Conservation (phyloP, 169 alveolate genomes). For the Plasmodium chabaudi region DNA sequence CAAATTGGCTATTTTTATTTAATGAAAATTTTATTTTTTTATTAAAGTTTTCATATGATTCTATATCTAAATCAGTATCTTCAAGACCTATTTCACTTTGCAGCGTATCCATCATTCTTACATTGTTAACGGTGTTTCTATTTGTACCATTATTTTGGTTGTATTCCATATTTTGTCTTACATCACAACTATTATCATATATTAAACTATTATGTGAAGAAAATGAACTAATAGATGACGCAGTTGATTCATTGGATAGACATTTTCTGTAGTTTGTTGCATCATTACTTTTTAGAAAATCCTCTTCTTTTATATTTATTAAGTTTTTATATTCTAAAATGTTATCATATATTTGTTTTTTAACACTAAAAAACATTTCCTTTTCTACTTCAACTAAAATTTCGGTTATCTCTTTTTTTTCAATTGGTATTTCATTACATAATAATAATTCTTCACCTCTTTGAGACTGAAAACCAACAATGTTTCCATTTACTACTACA, state of each 20-base stretch:
- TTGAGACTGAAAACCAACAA: constrained; percentile 63
- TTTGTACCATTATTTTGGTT: not conserved
- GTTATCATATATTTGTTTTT: constrained; percentile 55
- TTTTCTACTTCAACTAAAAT: constrained; percentile 65
- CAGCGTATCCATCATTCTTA: too few relatives aligned
- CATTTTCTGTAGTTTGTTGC: constrained; percentile 16
- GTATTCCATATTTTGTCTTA: not conserved
- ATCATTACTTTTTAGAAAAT: constrained; percentile 68
- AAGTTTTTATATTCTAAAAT: constrained; percentile 69
- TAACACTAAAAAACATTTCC: constrained; percentile 68
- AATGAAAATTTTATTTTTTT: constrained; percentile 46
- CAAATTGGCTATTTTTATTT: constrained; percentile 70
- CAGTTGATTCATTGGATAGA: not conserved
- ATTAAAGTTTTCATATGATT: constrained; percentile 17
- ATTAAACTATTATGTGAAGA: constrained; percentile 15
- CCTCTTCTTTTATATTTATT: constrained; percentile 74
- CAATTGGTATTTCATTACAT: constrained; percentile 69
- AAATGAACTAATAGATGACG: not conserved
- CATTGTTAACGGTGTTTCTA: not conserved
- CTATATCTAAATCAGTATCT: not conserved
- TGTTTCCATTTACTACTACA: constrained; percentile 62
- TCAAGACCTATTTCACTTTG: not conserved
- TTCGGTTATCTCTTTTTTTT: constrained; percentile 72
- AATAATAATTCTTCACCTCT: constrained; percentile 60
- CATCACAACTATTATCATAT: not conserved